Evolutionary conservation across 352 stramenopile genomes (phyloP), one percentile per base, ranked within the genome.

Genomic region (Phytophthora gonapodyides): DNA sequence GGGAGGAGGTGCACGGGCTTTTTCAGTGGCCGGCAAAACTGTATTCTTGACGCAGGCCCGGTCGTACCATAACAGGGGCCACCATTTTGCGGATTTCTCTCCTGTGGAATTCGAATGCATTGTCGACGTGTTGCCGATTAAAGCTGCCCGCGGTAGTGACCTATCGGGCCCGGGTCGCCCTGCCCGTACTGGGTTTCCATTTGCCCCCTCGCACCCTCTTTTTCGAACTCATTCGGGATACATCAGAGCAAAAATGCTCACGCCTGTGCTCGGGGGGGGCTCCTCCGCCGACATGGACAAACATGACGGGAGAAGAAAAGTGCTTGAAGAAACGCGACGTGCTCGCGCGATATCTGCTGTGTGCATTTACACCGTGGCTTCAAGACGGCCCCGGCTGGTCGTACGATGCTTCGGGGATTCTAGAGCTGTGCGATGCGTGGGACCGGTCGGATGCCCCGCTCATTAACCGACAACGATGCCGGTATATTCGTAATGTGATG

Each of bases 31-130:
- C 8, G 49, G 36, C 2, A 4, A 47, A 31, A 15, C 17, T 31
- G 21, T 41, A 12, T 57, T 57, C 33, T 7, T 57, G 9, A 48
- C 13, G n/a, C 36, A 57, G 19, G 7, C 30, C 7, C 5, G 41
- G 7, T 49, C 24, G 2, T 57, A 57, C 13, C 12, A n/a, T 7
- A 24, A 57, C 19, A 36, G 38, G 6, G 50, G 50, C 8, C 7
- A 24, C 2, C 5, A 47, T n/a, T 57, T 57, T 12, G 15, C 11
- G 15, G 50, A 48, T 21, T 57, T 21, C 17, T 47, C 37, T 8
- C 50, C 50, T 21, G 5, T 33, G 3, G 50, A 57, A 11, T 49
- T 57, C 33, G 50, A 57, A 31, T 21, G 37, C 9, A 57, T 49
- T 21, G 50, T 57, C 5, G 50, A 57, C 19, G 17, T 57, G 19